These are phyloP conservation scores for Bigelowiella natans DNA, from an alignment of 78 protist species.

Conservation along the genomic window DNA sequence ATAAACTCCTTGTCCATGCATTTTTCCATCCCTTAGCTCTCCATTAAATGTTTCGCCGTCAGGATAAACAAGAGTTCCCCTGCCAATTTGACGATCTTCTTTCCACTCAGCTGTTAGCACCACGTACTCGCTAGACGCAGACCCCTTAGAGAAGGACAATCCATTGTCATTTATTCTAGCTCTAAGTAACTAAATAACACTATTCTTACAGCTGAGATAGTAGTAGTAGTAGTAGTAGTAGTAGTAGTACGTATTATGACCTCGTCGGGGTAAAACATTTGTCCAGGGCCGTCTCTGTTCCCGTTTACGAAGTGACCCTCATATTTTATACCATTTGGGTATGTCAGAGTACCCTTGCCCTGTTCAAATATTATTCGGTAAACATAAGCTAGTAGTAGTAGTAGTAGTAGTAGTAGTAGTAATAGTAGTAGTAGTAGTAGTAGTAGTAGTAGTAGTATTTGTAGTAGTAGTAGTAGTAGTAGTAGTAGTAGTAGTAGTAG, in stretches of 20 bases:
- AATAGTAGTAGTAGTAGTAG: background rate
- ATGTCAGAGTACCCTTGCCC: background rate
- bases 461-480: background rate
- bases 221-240: too few species aligned
- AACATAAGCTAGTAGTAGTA: background rate
- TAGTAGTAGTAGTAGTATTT: background rate
- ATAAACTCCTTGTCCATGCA: background rate
- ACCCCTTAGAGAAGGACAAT: too few species aligned
- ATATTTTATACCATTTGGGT: background rate
- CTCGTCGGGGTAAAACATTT: background rate
- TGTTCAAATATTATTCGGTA: too few species aligned
- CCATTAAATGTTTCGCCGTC: background rate
- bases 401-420: background rate
- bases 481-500: background rate
- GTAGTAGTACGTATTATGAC: too few species aligned
- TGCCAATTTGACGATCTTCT: background rate
- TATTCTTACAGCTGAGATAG: too few species aligned
- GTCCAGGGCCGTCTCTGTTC: background rate
- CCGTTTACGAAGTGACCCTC: background rate
- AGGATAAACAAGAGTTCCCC: background rate
- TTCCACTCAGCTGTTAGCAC: background rate
- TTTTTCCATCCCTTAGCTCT: background rate
- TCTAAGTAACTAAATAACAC: too few species aligned
- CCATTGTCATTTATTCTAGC: too few species aligned
- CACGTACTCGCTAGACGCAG: too few species aligned